phyloP scores from a whole-genome alignment of 2,329 filamentous ascomycete genomes.

The Fusarium scirpi region DNA sequence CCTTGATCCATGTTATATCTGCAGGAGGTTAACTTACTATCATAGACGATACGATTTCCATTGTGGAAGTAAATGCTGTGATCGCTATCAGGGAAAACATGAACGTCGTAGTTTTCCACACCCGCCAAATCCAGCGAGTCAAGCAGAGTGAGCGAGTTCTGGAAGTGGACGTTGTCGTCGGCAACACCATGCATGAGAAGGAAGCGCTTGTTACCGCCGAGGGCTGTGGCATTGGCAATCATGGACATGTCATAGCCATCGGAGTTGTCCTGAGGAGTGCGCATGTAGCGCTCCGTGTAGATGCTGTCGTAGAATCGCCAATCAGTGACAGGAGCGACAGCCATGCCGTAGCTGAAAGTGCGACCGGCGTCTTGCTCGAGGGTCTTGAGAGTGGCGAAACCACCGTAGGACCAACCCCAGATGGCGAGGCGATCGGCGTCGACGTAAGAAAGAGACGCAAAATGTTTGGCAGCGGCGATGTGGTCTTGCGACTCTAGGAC shows the following conservation, averaged over 20 bases:
- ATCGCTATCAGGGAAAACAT: conserved; percentile 96
- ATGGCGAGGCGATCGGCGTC: conserved; percentile 87
- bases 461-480: conserved; percentile 88
- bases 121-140: conserved; percentile 85
- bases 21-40: conserved; percentile 72
- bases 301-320: conserved; percentile 96
- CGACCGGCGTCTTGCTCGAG: conserved; percentile 89
- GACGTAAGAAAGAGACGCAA: conserved; percentile 84
- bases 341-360: conserved; percentile 97
- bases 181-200: conserved; percentile 96
- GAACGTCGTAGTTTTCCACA: conserved; percentile 94
- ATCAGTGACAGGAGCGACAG: conserved; percentile 97
- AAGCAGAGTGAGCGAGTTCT: conserved; percentile 89
- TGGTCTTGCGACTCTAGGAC: conserved; percentile 89
- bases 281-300: conserved; percentile 98
- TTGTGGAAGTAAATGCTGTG: conserved; percentile 96
- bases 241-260: conserved; percentile 80
- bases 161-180: conserved; percentile 97
- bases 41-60: conserved; percentile 89
- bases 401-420: conserved; percentile 99
- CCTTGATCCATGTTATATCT: background rate
- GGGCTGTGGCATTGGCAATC: conserved; percentile 78
- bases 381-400: conserved; percentile 94
- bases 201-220: conserved; percentile 85
- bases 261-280: conserved; percentile 85